phyloP scores from a whole-genome alignment of 2,329 filamentous ascomycete genomes.

The Tolypocladium nubicola region DNA sequence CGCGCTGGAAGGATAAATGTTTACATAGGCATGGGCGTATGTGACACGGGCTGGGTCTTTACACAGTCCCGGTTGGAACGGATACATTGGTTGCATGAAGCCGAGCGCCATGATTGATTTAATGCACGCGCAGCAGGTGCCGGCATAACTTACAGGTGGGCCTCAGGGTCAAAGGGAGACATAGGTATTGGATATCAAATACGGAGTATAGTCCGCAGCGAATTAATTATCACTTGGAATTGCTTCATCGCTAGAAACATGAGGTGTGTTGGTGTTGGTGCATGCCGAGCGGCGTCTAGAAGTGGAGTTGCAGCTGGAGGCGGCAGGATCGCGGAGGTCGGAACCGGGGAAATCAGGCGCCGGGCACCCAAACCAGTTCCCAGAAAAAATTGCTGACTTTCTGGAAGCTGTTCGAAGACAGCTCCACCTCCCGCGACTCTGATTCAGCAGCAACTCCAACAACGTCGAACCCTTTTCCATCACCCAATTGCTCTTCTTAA shows the following conservation, averaged over 20 bases:
- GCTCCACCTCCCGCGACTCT: constrained; percentile 14
- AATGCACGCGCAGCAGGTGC: background rate
- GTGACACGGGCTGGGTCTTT: background rate
- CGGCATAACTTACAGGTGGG: background rate
- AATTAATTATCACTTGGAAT: too few species aligned
- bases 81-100: background rate
- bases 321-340: constrained; percentile 9
- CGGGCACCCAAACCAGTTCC: constrained; percentile 9
- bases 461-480: background rate
- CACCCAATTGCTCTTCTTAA: background rate
- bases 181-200: background rate
- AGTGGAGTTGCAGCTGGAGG: background rate
- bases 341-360: constrained; percentile 23
- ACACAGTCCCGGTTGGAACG: background rate
- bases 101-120: background rate
- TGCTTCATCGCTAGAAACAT: background rate
- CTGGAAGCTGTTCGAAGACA: constrained; percentile 31
- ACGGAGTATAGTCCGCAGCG: background rate
- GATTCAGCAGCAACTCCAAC: background rate
- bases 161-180: background rate
- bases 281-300: background rate
- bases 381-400: constrained; percentile 27
- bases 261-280: background rate
- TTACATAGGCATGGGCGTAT: background rate
- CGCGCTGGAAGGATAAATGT: background rate